A percentile compares a stretch with the other conserved stretches of the same genome.
phyloP scores from a whole-genome alignment of 2,329 filamentous ascomycete species.

The Colletotrichum destructivum region DNA sequence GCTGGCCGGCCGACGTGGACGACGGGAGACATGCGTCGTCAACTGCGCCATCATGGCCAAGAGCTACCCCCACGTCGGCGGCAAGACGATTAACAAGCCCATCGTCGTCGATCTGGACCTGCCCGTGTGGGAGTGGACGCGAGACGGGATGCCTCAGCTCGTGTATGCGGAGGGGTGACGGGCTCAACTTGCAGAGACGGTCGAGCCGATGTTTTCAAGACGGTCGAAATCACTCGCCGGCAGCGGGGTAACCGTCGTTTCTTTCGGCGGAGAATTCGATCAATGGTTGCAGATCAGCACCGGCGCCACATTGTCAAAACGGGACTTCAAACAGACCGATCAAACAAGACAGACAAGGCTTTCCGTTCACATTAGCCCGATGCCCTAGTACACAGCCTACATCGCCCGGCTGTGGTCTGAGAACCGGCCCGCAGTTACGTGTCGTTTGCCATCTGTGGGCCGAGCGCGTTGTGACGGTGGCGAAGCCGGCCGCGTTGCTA shows the following conservation, averaged over 20 bases:
- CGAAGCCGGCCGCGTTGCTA: background rate
- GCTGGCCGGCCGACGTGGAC: constrained; percentile 59
- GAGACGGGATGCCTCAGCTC: constrained; percentile 19
- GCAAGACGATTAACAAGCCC: constrained; percentile 81
- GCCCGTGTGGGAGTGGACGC: constrained; percentile 65
- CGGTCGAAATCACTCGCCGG: too few species aligned
- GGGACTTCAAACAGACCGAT: background rate
- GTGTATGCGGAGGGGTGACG: background rate
- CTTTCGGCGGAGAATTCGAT: background rate
- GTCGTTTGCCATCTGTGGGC: background rate
- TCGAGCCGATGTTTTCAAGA: too few species aligned
- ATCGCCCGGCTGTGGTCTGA: background rate
- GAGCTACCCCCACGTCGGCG: constrained; percentile 73
- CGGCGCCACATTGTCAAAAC: background rate
- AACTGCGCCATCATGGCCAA: constrained; percentile 84
- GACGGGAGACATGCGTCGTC: constrained; percentile 81
- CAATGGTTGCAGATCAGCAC: background rate
- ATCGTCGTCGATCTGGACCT: constrained; percentile 88
- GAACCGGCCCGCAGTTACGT: background rate
- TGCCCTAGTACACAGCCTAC: too few species aligned
- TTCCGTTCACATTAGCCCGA: background rate
- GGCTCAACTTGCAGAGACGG: too few species aligned
- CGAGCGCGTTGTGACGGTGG: background rate
- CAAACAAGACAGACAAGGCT: background rate
- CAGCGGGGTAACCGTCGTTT: background rate